Evolutionary conservation across 2,329 filamentous ascomycete species (phyloP).

Genomic region (Sarocladium kiliense): DNA sequence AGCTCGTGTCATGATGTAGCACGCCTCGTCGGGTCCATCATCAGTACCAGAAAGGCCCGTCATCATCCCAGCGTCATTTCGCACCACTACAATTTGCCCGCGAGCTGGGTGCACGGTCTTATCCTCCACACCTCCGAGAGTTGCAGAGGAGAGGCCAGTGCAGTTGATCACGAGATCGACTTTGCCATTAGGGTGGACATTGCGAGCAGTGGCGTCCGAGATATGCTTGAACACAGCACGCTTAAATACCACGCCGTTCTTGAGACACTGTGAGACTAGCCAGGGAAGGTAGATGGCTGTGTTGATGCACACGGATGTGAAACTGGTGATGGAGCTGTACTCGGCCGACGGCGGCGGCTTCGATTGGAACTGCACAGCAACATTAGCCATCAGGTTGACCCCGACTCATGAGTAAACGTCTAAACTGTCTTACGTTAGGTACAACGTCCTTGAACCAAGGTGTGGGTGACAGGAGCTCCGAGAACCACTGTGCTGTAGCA

Average conservation of each 20-base stretch:
- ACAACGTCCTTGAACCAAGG: conserved; percentile 63
- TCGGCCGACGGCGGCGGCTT: conserved; percentile 33
- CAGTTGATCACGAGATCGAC: conserved; percentile 62
- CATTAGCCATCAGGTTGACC: not conserved
- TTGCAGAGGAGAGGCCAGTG: conserved; percentile 61
- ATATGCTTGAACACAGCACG: conserved; percentile 52
- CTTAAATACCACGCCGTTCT: conserved; percentile 52
- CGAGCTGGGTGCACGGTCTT: conserved; percentile 57
- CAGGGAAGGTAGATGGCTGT: conserved; percentile 67
- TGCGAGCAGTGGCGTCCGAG: conserved; percentile 49
- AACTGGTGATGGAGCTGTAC: conserved; percentile 51
- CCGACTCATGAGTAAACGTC: not conserved
- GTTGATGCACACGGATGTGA: conserved; percentile 69
- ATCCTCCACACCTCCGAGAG: conserved; percentile 64
- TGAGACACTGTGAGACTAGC: conserved; percentile 61
- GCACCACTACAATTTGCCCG: conserved; percentile 69
- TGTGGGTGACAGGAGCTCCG: conserved; percentile 36
- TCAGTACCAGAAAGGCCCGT: conserved; percentile 61
- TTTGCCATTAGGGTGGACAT: conserved; percentile 48
- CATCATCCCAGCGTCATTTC: conserved; percentile 67
- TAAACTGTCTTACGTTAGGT: conserved; percentile 30
- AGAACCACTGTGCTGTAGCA: conserved; percentile 17
- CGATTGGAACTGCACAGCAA: not conserved
- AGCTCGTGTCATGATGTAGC: conserved; percentile 73
- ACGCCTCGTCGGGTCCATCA: conserved; percentile 61